phyloP scores from a whole-genome alignment of 1,284 basidiomycete genomes.

The Ustilago nuda region DNA sequence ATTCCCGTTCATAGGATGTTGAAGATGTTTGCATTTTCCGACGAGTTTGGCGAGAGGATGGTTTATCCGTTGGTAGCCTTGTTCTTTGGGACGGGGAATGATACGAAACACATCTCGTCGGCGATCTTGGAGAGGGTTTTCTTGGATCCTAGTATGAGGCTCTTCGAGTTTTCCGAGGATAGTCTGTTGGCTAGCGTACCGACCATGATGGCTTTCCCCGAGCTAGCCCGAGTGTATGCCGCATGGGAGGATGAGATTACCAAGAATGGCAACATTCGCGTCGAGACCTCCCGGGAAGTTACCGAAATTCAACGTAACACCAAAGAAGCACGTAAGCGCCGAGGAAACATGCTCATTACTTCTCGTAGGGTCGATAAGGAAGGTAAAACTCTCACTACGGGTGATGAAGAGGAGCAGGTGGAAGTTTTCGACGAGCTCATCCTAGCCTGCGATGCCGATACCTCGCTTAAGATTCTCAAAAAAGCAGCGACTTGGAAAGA shows the following conservation, averaged over 20 bases:
- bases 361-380: slow-evolving; percentile 48
- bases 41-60: slow-evolving; percentile 74
- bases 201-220: slow-evolving; percentile 71
- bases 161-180: slow-evolving; percentile 60
- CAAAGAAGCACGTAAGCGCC: slow-evolving; percentile 41
- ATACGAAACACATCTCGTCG: slow-evolving; percentile 75
- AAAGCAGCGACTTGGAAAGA: slow-evolving; percentile 75
- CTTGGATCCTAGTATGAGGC: slow-evolving; percentile 74
- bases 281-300: slow-evolving; percentile 72
- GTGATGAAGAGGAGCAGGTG: slow-evolving; percentile 49
- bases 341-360: slow-evolving; percentile 55
- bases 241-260: slow-evolving; percentile 72
- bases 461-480: slow-evolving; percentile 74
- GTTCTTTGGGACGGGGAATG: slow-evolving; percentile 76
- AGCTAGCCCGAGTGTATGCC: slow-evolving; percentile 72
- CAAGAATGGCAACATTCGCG: slow-evolving; percentile 71
- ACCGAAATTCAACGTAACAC: slow-evolving; percentile 68
- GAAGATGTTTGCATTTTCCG: slow-evolving; percentile 58
- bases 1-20: slow-evolving; percentile 62
- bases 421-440: slow-evolving; percentile 77
- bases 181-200: slow-evolving; percentile 71
- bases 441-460: slow-evolving; percentile 75
- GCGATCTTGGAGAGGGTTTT: slow-evolving; percentile 76
- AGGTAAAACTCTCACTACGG: slow-evolving; percentile 42
- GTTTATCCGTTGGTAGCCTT: slow-evolving; percentile 75